Base-by-base conservation (phyloP, 495 filamentous ascomycete genomes). In the Lasiosphaeria miniovina region DNA sequence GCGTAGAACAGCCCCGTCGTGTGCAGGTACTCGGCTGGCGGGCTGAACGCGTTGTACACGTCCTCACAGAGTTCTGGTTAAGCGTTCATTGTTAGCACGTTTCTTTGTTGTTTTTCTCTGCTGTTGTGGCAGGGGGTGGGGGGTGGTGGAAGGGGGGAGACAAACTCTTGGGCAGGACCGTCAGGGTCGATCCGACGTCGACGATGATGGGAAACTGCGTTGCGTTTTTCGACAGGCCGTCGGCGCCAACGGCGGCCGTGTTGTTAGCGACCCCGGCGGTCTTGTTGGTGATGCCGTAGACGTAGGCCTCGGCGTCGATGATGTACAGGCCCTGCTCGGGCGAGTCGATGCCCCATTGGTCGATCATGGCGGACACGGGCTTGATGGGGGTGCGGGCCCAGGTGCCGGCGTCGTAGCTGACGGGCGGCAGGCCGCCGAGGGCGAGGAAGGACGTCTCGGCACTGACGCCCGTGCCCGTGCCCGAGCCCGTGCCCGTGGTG, bases 21-120 rank as follows among this genome's bases (percentile, higher is more conserved):
- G 31, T 68, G 54, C 53, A 73, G 65, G 54, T 77, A 83, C 6
- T 57, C 58, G 4, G 82, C 84, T 0, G 82, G 76, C 0, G 84
- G 84, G 31, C 69, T 62, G 60, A 87, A 88, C 0, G 75, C 63
- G 0, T 61, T 68, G 51, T 82, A 83, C 10, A 87, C 65, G 14
- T 67, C 62, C 11, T 76, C 64, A 12, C 82, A 80, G 4, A 86
- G 61, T 34, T 58, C 68, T 68, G 10, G 10, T 32, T 31, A 17
- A 41, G 3, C 17, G 6, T 33, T 40, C 14, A 38, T 14, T 32
- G 4, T 43, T 54, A 6, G 12, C 15, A 11, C 14, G 15, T 49
- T 49, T n/a, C 9, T 49, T 49, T n/a, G 8, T 3, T 41, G 38
- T 8, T 9, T 14, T 14, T 14, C 7, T 8, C 7, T 8, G 14